Base-by-base conservation (phyloP, 2,329 filamentous ascomycete genomes). In the Monosporascus sp. region DNA sequence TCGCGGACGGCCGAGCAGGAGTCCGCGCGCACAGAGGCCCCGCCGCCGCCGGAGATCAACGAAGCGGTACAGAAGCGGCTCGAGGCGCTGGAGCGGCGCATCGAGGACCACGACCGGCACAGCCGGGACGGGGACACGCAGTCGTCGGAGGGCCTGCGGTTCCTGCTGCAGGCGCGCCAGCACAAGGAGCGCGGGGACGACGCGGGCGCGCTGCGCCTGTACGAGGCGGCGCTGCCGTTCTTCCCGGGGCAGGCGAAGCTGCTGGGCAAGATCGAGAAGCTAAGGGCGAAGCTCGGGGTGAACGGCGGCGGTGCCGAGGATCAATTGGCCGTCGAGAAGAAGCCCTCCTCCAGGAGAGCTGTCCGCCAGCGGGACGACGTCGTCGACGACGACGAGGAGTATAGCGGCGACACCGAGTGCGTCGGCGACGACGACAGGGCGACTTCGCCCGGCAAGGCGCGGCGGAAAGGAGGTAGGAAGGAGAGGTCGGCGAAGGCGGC, bases 141-240 rank as follows among this genome's bases (percentile, higher is more conserved):
- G 51, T 86, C 43, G 6, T 46, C 89, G 0, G 90, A 96, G 58
- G 94, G 93, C 0, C 72, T 97, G 27, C 88, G 91, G 11, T 91
- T 88, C 63, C 73, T 97, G 37, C 78, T 97, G n/a, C 91, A 94
- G 79, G 93, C 91, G 1, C 89, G 94, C 60, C 91, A 97, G 68
- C 89, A 95, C 65, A 91, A 92, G 66, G 89, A 91, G 50, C 80
- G 84, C 4, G 91, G 91, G 2, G 89, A 97, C 60, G 85, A 95
- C 50, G 76, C 75, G 3, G 88, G 83, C 37, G 91, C 92, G 0
- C 72, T 97, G 55, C 85, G 84, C 61, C 93, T 94, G 84, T 97
- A 96, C 66, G 87, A 93, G 68, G 76, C 89, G 58, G 93, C 93
- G 0, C 73, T 91, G 50, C 88, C 89, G 0, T 94, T 84, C 70